Conservation (phyloP, 2,329 filamentous ascomycete species). For the Neofusicoccum laricinum region DNA sequence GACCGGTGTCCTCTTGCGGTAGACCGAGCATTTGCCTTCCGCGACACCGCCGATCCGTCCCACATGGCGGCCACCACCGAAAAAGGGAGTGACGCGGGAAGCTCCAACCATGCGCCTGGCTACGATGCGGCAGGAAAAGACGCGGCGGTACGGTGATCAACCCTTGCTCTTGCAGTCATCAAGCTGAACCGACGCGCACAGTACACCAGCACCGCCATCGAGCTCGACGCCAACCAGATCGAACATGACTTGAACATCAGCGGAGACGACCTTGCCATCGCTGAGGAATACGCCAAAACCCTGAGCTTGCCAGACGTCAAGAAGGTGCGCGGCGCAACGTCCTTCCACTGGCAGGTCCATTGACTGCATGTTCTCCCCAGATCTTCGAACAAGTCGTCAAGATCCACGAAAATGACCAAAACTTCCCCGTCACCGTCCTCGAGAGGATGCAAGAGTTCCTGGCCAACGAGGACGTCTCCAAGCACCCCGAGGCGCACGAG, state of each 20-base stretch:
- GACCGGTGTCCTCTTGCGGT: no score
- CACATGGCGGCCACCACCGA: no score
- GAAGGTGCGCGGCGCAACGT: background rate
- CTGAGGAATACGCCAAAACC: slow-evolving; percentile 10
- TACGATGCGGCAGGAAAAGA: background rate
- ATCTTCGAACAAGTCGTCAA: slow-evolving; percentile 32
- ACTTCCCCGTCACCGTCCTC: slow-evolving; percentile 45
- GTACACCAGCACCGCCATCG: background rate
- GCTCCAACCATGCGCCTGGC: no score
- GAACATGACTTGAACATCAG: slow-evolving; percentile 16
- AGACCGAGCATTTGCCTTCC: no score
- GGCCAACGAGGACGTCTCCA: slow-evolving; percentile 44
- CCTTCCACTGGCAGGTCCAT: background rate
- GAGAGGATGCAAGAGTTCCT: slow-evolving; percentile 43
- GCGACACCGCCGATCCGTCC: no score
- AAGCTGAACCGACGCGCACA: background rate
- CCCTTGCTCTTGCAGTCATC: no score
- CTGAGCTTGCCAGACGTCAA: slow-evolving; percentile 13
- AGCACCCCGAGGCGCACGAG: slow-evolving; percentile 47
- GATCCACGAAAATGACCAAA: slow-evolving; percentile 47
- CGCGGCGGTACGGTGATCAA: background rate
- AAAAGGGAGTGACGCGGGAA: no score
- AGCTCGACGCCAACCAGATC: background rate
- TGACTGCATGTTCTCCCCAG: no score
- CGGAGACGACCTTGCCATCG: slow-evolving; percentile 16